Evolutionary conservation across 2,329 filamentous ascomycete species (phyloP).

Genomic region (Cordyceps cicadae): DNA sequence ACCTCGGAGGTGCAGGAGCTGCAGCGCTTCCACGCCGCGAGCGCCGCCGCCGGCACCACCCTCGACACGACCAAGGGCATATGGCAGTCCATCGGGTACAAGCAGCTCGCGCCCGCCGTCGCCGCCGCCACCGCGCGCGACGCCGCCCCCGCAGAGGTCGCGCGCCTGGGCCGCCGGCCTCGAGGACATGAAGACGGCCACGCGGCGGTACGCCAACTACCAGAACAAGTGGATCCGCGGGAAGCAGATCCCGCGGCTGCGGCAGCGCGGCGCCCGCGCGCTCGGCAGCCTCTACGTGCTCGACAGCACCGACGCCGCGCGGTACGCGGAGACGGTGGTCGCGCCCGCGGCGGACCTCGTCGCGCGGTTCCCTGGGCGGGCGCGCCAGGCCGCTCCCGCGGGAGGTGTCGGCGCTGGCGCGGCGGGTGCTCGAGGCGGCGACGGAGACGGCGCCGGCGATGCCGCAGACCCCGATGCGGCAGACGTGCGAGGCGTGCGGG

Average conservation of each 20-base stretch:
- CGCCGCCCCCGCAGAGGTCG: slow-evolving; percentile 33
- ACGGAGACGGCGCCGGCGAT: slow-evolving; percentile 38
- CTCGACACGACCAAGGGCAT: slow-evolving; percentile 76
- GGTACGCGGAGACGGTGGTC: slow-evolving; percentile 58
- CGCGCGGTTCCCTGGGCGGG: slow-evolving; percentile 51
- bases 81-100: slow-evolving; percentile 95
- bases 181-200: slow-evolving; percentile 72
- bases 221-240: slow-evolving; percentile 82
- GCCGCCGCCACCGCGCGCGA: slow-evolving; percentile 27
- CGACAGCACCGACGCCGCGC: slow-evolving; percentile 62
- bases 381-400: slow-evolving; percentile 43
- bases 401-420: slow-evolving; percentile 39
- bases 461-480: slow-evolving; percentile 45
- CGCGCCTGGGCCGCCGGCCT: slow-evolving; percentile 49
- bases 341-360: slow-evolving; percentile 56
- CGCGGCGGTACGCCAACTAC: slow-evolving; percentile 76
- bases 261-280: slow-evolving; percentile 41
- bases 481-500: slow-evolving; percentile 66
- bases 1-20: slow-evolving; percentile 41
- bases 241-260: slow-evolving; percentile 66
- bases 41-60: slow-evolving; percentile 34
- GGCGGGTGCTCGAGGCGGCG: slow-evolving; percentile 46
- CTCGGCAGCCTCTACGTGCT: slow-evolving; percentile 63
- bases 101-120: slow-evolving; percentile 74
- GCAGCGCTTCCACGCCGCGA: slow-evolving; percentile 30